phyloP scores from a whole-genome alignment of 768 basidiomycete genomes.

The Astraeus odoratus region DNA sequence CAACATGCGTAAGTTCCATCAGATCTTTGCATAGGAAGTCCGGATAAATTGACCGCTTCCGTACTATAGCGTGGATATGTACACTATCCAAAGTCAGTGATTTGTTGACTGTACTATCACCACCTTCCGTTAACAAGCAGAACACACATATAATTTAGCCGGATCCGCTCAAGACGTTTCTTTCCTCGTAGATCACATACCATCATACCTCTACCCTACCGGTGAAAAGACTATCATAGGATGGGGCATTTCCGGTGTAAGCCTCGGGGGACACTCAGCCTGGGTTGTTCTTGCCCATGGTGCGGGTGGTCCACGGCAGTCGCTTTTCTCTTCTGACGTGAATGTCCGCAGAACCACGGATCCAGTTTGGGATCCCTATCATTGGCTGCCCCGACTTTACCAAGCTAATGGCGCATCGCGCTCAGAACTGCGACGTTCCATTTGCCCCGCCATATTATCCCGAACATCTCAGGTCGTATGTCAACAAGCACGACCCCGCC shows the following conservation, averaged over 20 bases:
- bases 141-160: slow-evolving; percentile 15
- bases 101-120: not conserved
- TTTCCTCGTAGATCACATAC: slow-evolving; percentile 75
- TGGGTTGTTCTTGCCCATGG: slow-evolving; percentile 62
- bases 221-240: slow-evolving; percentile 52
- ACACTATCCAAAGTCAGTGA: slow-evolving; percentile 23
- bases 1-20: slow-evolving; percentile 22
- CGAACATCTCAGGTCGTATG: slow-evolving; percentile 38
- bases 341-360: slow-evolving; percentile 34
- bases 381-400: slow-evolving; percentile 71
- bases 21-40: not conserved
- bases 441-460: slow-evolving; percentile 54
- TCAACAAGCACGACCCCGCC: slow-evolving; percentile 42
- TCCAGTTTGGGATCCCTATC: slow-evolving; percentile 42
- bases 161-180: slow-evolving; percentile 75
- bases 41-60: slow-evolving; percentile 3
- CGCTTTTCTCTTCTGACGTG: not conserved
- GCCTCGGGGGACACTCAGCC: slow-evolving; percentile 78
- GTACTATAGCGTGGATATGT: slow-evolving; percentile 22
- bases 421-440: slow-evolving; percentile 34
- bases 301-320: no score
- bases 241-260: slow-evolving; percentile 72
- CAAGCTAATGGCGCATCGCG: slow-evolving; percentile 51
- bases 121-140: not conserved
- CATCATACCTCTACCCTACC: slow-evolving; percentile 63